These are phyloP conservation scores for Daldinia vernicosa DNA, from an alignment of 495 filamentous ascomycete species.

Conservation along the genomic window DNA sequence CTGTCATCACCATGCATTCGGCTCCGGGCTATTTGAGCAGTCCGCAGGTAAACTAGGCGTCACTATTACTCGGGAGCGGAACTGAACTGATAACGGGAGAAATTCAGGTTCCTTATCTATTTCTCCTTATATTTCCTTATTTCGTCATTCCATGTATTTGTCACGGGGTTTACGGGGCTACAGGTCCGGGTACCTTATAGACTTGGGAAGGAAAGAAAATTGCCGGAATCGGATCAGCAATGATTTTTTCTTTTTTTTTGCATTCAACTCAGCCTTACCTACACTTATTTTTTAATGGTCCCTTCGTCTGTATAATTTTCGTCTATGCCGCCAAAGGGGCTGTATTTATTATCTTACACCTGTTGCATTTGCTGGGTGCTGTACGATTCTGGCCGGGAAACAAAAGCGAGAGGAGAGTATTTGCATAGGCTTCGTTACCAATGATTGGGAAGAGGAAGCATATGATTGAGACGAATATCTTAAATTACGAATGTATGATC, in stretches of 20 bases:
- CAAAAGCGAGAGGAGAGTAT: conserved; percentile 14
- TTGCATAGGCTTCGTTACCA: background rate
- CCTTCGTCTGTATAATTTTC: conserved; percentile 34
- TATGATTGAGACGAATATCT: conserved; percentile 31
- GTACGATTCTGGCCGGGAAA: conserved; percentile 31
- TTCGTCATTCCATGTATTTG: conserved; percentile 29
- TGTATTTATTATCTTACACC: conserved; percentile 1
- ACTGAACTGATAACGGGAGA: conserved; percentile 4
- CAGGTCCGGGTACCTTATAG: conserved; percentile 37
- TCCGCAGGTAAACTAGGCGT: conserved; percentile 23
- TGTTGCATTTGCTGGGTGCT: conserved; percentile 16
- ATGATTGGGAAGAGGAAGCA: conserved; percentile 21
- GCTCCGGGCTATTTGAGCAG: conserved; percentile 6
- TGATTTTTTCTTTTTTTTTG: conserved; percentile 19
- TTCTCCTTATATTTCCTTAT: conserved; percentile 1
- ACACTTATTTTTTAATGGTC: conserved; percentile 31
- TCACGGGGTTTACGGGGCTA: conserved; percentile 5
- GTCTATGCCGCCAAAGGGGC: conserved; percentile 9
- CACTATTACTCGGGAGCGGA: conserved; percentile 12
- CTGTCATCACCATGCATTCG: conserved; percentile 39
- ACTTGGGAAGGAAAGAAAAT: conserved; percentile 29
- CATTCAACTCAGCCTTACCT: background rate
- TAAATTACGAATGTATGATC: conserved; percentile 41
- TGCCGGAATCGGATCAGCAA: conserved; percentile 40
- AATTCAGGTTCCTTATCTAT: conserved; percentile 12